These are phyloP conservation scores for Saccharomycopsis guyanensis DNA, from an alignment of 805 yeast species.

Conservation along the genomic window DNA sequence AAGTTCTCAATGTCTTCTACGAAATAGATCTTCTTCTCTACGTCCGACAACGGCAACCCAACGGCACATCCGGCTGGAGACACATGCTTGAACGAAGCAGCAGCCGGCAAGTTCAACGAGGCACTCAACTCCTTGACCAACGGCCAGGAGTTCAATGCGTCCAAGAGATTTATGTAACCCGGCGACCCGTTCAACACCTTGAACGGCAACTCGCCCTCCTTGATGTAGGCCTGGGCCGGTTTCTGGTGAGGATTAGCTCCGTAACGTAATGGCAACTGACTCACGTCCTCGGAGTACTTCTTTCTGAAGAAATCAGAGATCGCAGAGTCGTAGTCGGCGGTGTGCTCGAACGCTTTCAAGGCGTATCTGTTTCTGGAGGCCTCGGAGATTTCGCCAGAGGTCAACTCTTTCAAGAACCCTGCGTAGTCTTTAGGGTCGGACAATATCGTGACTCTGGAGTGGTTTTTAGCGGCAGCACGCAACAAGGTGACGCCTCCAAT, in stretches of 20 bases:
- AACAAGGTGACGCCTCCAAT: conserved; percentile 96
- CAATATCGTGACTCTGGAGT: conserved; percentile 88
- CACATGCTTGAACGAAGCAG: conserved; percentile 97
- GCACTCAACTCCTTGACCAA: conserved; percentile 94
- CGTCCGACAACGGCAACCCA: conserved; percentile 84
- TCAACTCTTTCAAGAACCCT: conserved; percentile 72
- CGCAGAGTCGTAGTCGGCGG: conserved; percentile 94
- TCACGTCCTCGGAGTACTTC: conserved; percentile 82
- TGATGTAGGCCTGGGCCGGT: conserved; percentile 95
- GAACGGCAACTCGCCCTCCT: conserved; percentile 85
- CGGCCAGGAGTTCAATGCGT: conserved; percentile 98
- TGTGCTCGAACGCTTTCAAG: conserved; percentile 94
- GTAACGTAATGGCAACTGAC: conserved; percentile 92
- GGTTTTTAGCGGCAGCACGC: conserved; percentile 99
- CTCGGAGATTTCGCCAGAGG: conserved; percentile 58
- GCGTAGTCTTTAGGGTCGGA: conserved; percentile 95
- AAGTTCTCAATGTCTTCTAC: conserved; percentile 91
- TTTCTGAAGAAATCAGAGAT: conserved; percentile 97
- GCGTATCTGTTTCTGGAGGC: conserved; percentile 79
- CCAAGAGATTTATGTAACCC: conserved; percentile 93
- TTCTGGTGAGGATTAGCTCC: conserved; percentile 99
- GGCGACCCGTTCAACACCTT: conserved; percentile 92
- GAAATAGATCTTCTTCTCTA: conserved; percentile 92
- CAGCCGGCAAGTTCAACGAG: conserved; percentile 92
- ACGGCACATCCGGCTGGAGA: conserved; percentile 99